Conservation (phyloP, 352 stramenopile species). For the Thraustochytrium aureum region DNA sequence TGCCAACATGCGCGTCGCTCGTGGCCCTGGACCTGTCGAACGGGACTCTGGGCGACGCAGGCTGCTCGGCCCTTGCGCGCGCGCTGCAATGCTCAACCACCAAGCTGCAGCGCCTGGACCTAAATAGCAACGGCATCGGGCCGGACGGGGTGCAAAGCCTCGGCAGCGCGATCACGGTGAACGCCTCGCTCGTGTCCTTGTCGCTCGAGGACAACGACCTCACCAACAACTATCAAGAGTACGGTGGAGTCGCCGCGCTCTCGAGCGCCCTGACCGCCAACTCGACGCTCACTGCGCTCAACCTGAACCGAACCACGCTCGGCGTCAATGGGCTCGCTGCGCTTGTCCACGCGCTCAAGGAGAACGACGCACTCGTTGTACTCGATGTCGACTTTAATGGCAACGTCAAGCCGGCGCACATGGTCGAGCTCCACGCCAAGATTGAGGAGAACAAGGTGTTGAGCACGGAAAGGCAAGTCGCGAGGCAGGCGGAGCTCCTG, state of each 20-base stretch:
- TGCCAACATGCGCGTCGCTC: constrained; percentile 36
- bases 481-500: background rate
- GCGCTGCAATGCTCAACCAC: background rate
- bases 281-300: constrained; percentile 10
- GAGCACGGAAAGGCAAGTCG: background rate
- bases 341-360: background rate
- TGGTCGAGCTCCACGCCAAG: constrained; percentile 5
- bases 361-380: constrained; percentile 24
- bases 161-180: background rate
- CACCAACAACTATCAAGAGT: constrained; percentile 40
- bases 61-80: background rate
- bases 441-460: constrained; percentile 22
- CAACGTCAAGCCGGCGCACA: background rate
- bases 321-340: constrained; percentile 21
- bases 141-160: background rate
- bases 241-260: background rate
- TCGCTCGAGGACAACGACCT: constrained; percentile 46
- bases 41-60: background rate
- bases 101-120: constrained; percentile 21
- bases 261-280: background rate
- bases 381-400: constrained; percentile 47
- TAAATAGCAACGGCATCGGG: constrained; percentile 5
- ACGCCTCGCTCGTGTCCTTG: background rate
- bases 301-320: constrained; percentile 16
- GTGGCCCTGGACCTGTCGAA: constrained; percentile 45